Percentiles rank a stretch among this genome's conserved stretches.
Conservation (phyloP, 2,329 filamentous ascomycete species). For the Beauveria pseudobassiana region DNA sequence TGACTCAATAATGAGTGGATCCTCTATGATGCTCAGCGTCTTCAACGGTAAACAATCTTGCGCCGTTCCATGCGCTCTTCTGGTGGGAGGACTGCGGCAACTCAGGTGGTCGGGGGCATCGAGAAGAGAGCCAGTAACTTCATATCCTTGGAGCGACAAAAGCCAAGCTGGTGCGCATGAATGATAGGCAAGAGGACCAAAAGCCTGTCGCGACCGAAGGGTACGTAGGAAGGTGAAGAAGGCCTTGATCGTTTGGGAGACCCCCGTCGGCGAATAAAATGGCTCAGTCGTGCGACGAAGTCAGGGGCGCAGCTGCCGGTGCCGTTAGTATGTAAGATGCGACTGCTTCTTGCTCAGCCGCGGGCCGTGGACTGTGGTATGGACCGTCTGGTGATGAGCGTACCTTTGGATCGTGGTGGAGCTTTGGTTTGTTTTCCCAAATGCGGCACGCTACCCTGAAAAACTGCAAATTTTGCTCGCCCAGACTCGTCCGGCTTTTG, state of each 20-base stretch:
- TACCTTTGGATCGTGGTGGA: neutral
- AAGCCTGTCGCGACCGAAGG: neutral
- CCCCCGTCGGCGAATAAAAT: neutral
- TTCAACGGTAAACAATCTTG: neutral
- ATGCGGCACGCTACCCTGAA: neutral
- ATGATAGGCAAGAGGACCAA: neutral
- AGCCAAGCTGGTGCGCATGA: neutral
- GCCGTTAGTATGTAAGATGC: neutral
- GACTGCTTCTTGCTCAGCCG: neutral
- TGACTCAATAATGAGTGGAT: slow-evolving; percentile 10
- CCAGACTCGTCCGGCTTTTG: too few species aligned
- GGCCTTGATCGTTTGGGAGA: neutral
- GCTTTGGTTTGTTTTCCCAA: neutral
- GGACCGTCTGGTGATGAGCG: neutral
- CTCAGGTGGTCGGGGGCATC: slow-evolving; percentile 3
- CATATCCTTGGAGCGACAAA: neutral
- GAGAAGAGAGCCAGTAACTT: neutral
- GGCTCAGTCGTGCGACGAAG: neutral
- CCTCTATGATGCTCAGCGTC: neutral
- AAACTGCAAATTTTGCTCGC: neutral
- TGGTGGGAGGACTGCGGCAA: neutral
- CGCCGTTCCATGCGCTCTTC: slow-evolving; percentile 2
- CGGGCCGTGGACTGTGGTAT: neutral
- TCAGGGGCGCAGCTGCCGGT: neutral
- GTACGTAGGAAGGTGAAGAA: neutral